phyloP scores from a whole-genome alignment of 176 grass and related monocot genomes.

The Oropetium thomaeum region DNA sequence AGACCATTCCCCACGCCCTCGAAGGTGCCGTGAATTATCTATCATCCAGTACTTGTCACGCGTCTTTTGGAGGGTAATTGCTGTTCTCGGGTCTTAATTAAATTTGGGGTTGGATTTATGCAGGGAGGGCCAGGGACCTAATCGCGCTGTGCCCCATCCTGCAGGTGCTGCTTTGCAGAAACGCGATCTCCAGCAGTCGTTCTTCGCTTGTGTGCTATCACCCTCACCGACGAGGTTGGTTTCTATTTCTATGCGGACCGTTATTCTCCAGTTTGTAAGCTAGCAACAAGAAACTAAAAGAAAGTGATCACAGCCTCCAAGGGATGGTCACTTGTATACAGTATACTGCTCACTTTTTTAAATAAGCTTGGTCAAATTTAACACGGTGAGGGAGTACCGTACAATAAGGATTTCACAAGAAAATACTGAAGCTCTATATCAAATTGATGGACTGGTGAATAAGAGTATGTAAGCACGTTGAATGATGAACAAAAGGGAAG shows the following conservation, averaged over 20 bases:
- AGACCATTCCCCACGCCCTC: conserved; percentile 54
- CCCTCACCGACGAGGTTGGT: conserved; percentile 64
- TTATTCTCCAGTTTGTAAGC: too few relatives aligned
- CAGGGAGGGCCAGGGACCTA: conserved; percentile 82
- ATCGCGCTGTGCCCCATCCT: conserved; percentile 83
- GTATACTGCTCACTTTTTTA: too few relatives aligned
- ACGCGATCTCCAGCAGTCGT: conserved; percentile 21
- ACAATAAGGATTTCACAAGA: neutral
- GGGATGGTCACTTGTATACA: too few relatives aligned
- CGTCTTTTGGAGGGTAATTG: neutral
- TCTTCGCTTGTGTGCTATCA: conserved; percentile 81
- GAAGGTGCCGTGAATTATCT: conserved; percentile 18
- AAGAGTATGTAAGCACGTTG: neutral
- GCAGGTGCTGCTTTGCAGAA: conserved; percentile 60
- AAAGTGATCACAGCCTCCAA: too few relatives aligned
- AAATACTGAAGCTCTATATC: neutral
- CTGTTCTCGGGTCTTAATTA: neutral
- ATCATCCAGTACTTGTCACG: neutral
- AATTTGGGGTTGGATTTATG: neutral
- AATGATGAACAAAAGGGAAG: conserved; percentile 13
- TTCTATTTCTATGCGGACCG: too few relatives aligned
- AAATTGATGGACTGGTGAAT: neutral
- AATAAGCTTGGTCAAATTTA: too few relatives aligned
- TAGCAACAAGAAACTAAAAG: too few relatives aligned
- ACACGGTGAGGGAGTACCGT: too few relatives aligned